Base-by-base conservation (phyloP, 2,329 filamentous ascomycete genomes). In the Ophiostoma sp. region DNA sequence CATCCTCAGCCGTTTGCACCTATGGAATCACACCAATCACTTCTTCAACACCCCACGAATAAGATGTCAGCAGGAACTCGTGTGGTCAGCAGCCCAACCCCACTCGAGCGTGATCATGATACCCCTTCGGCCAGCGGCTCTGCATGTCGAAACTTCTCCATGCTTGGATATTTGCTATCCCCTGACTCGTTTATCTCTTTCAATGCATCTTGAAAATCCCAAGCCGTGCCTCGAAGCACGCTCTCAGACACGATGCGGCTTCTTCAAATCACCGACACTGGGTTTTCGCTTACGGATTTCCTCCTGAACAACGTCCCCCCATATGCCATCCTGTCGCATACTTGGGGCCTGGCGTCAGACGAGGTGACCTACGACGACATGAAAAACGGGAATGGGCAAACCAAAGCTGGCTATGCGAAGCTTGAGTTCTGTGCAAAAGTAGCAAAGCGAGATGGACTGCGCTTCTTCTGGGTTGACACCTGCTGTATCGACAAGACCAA, bases 401-500 rank as follows among this genome's bases (percentile, higher is more conserved):
- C 14, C 3, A 64, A 64, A 40, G 14, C 41, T 5, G 60, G 38
- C 8, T 64, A 64, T 44, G 38, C 4, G 5, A 64, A 64, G 40
- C 14, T 64, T 12, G 7, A 44, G 38, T 41, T 41, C 38, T 64
- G 60, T 42, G 60, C 38, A 27, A 40, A 42, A 5, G 11, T 27
- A 18, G 60, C 60, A 7, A 41, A 27, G 60, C 40, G 60, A 2
- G 60, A 64, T 42, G 60, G 60, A 38, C 60, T 64, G 16, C 40
- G 40, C 6, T 64, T 42, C 11, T 64, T 64, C 18, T 64, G 63
- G 41, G 18, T 64, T 3, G 63, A 64, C 14, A 64, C 63, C 40
- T 44, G 40, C 41, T 64, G 63, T n/a, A 64, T 64, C 63, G 63
- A 64, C 9, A 64, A 45, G 41, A 14, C 41, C 4, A 64, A 36